phyloP scores from a whole-genome alignment of 345 rosid genomes.

The Litchi chinensis region DNA sequence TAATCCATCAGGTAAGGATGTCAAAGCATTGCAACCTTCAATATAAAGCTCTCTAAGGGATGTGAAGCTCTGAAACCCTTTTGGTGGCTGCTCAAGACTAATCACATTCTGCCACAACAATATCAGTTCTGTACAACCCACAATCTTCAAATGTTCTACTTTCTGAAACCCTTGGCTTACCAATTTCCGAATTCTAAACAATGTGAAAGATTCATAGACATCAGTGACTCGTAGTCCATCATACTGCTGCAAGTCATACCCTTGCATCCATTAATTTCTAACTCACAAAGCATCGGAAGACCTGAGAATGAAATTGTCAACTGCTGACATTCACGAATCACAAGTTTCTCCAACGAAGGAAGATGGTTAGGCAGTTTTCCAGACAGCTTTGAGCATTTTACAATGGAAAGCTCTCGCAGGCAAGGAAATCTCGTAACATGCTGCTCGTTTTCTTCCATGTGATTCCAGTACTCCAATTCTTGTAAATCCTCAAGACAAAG shows the following conservation, averaged over 20 bases:
- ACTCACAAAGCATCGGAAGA: conserved; percentile 4
- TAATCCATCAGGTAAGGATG: background rate
- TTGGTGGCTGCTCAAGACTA: background rate
- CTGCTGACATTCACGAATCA: background rate
- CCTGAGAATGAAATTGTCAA: background rate
- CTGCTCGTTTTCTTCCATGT: background rate
- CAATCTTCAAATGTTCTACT: background rate
- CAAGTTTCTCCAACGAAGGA: conserved; percentile 4
- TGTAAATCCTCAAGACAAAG: background rate
- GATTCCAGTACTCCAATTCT: conserved; percentile 4
- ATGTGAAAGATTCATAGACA: background rate
- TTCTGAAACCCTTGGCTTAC: background rate
- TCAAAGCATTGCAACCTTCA: background rate
- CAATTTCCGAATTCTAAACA: background rate
- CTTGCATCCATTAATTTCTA: conserved; percentile 6
- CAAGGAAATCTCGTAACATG: background rate
- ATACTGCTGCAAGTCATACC: background rate
- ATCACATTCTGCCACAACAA: conserved; percentile 1
- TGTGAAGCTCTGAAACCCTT: background rate
- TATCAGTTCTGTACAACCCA: background rate
- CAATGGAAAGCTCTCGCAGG: background rate
- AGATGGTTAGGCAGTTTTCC: background rate
- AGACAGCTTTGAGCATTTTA: background rate
- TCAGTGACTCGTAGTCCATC: background rate
- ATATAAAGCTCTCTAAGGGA: background rate